Base-by-base conservation (phyloP, 2,329 filamentous ascomycete genomes). In the Cephalotrichum gorgonifer region DNA sequence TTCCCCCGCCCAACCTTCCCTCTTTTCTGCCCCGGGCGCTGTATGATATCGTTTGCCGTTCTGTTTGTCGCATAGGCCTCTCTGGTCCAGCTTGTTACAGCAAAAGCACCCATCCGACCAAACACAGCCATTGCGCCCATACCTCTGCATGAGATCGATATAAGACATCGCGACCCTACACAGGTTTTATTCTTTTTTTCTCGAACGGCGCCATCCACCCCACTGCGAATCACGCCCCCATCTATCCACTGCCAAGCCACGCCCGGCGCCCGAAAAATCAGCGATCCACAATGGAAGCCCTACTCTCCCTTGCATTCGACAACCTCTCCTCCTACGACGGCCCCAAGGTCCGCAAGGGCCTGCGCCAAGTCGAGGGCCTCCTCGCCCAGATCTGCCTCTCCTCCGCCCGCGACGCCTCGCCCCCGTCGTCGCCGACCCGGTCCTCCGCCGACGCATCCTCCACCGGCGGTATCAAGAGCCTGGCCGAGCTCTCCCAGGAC, bases 381-480 rank as follows among this genome's bases (percentile, higher is more conserved):
- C 78, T 97, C 46, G 91, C 91, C 22, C 90, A 95, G 67, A 94
- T 97, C 69, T 96, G 91, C 68, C 81, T 97, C 38, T 85, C 85
- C 7, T 66, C 69, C 43, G 56, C 62, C 27, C 54, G 52, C 52
- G 56, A 60, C 49, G 54, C 54, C 60, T 49, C 55, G 58, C 55
- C 50, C 47, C 51, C 53, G 64, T 48, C 31, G 9, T 38, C 33
- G 8, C 58, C 63, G 23, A 57, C 64, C 3, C 67, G 70, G 47
- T 12, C 41, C 22, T 31, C 28, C 8, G 14, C 28, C 7, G 28
- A 7, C 8, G 28, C 23, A 9, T 17, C 9, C 41, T 17, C 46
- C 17, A 7, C 14, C 46, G n/a, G 25, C 9, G 15, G 43, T 28
- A 35, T 14, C n/a, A 89, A 87, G 67, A 73, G 75, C 14, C 74